Evolutionary conservation across 345 rosid species (phyloP).

Genomic region (Citropsis articulata): DNA sequence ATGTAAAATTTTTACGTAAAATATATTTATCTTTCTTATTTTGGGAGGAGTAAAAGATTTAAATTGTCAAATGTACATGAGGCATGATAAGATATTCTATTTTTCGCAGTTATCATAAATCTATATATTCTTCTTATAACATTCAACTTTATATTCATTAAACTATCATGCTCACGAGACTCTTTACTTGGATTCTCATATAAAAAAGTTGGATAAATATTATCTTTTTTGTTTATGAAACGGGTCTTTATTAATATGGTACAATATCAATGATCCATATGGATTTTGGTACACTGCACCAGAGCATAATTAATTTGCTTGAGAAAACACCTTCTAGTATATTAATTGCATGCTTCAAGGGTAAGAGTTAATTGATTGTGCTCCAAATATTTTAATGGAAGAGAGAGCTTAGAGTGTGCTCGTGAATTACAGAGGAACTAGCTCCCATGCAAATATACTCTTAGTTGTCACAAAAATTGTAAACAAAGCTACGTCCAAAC

Average conservation of each 20-base stretch:
- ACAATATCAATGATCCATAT: not conserved
- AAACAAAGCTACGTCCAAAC: conserved; percentile 16
- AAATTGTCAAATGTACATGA: too few species aligned
- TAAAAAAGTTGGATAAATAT: not conserved
- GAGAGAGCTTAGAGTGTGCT: conserved; percentile 11
- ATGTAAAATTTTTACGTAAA: too few species aligned
- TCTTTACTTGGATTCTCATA: not conserved
- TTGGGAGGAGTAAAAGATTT: too few species aligned
- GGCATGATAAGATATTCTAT: too few species aligned
- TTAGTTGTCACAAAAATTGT: conserved; percentile 39
- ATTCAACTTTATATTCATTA: not conserved
- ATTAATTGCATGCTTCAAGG: not conserved
- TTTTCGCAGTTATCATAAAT: too few species aligned
- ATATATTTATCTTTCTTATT: too few species aligned
- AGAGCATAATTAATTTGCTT: not conserved
- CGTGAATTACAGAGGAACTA: conserved; percentile 30
- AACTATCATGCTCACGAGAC: not conserved
- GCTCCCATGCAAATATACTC: conserved; percentile 41
- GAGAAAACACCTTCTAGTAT: not conserved
- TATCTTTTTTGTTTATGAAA: not conserved
- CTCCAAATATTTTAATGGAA: not conserved
- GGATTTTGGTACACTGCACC: not conserved
- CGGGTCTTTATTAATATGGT: not conserved
- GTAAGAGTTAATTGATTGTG: not conserved
- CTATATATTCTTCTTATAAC: not conserved